phyloP scores from a whole-genome alignment of 2,329 filamentous ascomycete species.

The Xylariaceae sp. region DNA sequence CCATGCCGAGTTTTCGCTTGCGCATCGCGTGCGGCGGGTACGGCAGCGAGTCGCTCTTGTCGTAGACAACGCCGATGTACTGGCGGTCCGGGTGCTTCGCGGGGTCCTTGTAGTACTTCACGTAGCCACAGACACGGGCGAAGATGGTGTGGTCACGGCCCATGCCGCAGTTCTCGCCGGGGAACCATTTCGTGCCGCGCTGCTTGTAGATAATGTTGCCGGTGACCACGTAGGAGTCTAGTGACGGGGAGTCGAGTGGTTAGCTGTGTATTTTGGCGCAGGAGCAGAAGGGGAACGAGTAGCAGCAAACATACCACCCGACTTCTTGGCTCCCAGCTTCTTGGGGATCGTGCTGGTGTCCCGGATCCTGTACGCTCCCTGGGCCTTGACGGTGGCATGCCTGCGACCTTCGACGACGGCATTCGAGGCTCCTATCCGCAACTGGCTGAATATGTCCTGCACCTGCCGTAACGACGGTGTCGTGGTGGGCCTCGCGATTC shows the following conservation, averaged over 20 bases:
- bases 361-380: constrained; percentile 62
- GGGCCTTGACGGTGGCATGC: constrained; percentile 56
- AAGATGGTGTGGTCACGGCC: constrained; percentile 96
- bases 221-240: constrained; percentile 87
- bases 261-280: background rate
- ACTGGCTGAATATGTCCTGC: constrained; percentile 30
- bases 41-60: constrained; percentile 75
- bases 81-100: constrained; percentile 75
- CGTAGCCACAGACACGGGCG: constrained; percentile 77
- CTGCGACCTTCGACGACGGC: constrained; percentile 45
- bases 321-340: constrained; percentile 90
- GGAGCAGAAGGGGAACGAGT: background rate
- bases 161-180: constrained; percentile 92
- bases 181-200: constrained; percentile 88
- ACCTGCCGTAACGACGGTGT: constrained; percentile 32
- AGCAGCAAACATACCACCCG: constrained; percentile 59
- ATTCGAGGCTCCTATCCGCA: constrained; percentile 33
- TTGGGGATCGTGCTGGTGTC: constrained; percentile 61
- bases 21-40: constrained; percentile 68
- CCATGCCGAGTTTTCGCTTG: constrained; percentile 70
- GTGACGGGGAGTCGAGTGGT: background rate
- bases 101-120: constrained; percentile 94
- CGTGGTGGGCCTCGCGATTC: constrained; percentile 21
- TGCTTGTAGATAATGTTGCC: constrained; percentile 99
- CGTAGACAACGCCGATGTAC: constrained; percentile 90